Conservation (phyloP, 306 rosid genomes). For the Delonix regia region DNA sequence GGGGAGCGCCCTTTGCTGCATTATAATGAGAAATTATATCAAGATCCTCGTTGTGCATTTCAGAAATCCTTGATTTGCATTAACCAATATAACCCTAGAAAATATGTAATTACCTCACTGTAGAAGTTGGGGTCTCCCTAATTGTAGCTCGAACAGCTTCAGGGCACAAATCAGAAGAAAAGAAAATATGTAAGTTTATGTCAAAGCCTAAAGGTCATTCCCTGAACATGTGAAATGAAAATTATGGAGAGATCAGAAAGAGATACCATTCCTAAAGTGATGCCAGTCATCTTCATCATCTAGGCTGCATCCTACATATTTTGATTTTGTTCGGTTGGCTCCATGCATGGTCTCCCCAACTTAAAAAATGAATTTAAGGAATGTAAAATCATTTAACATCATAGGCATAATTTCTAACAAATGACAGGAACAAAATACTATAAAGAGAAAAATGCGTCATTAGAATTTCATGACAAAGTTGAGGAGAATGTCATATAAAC, state of each 20-base stretch:
- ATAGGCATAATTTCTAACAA: constrained; percentile 17
- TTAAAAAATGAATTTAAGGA: constrained; percentile 49
- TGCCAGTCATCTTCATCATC: constrained; percentile 92
- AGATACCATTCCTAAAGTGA: constrained; percentile 78
- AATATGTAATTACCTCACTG: constrained; percentile 54
- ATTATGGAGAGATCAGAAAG: constrained; percentile 14
- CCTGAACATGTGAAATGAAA: constrained; percentile 16
- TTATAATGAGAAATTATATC: constrained; percentile 16
- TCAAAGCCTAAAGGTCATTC: constrained; percentile 31
- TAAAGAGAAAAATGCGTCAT: neutral
- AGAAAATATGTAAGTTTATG: constrained; percentile 19
- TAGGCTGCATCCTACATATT: constrained; percentile 74
- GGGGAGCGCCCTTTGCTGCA: constrained; percentile 82
- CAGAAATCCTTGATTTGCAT: neutral
- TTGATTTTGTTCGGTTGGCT: constrained; percentile 61
- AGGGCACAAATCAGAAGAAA: constrained; percentile 37
- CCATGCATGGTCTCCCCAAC: constrained; percentile 88
- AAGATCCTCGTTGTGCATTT: constrained; percentile 14
- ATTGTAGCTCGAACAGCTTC: constrained; percentile 91
- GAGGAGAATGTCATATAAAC: constrained; percentile 33
- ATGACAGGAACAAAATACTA: neutral
- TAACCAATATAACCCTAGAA: constrained; percentile 21
- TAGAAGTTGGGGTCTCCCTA: constrained; percentile 77
- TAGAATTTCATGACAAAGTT: neutral
- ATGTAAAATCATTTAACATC: constrained; percentile 33